A percentile compares a stretch with the other conserved stretches of the same genome.
These are phyloP conservation scores for Lagenaria siceraria DNA, from an alignment of 306 rosid genomes.

Conservation along the genomic window DNA sequence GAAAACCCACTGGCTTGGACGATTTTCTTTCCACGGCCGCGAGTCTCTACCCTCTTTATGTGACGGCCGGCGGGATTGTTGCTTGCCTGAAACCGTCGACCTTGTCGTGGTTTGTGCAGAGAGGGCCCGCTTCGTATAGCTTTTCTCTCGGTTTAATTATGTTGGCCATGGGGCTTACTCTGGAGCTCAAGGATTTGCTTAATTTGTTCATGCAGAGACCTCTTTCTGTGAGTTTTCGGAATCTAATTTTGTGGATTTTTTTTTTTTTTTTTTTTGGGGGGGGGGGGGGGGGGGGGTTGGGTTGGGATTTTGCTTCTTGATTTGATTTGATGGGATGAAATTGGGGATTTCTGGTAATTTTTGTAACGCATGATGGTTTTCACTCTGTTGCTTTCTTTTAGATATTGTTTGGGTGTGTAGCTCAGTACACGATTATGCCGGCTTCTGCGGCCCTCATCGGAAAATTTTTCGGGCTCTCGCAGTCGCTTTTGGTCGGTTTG, in stretches of 20 bases:
- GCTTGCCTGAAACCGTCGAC: conserved; percentile 32
- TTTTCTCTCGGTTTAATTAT: conserved; percentile 29
- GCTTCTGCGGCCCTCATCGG: conserved; percentile 14
- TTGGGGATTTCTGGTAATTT: background rate
- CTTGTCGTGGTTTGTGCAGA: conserved; percentile 28
- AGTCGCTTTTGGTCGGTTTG: conserved; percentile 28
- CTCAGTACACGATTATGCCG: conserved; percentile 36
- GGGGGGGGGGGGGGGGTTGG: too few relatives aligned
- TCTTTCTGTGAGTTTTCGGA: conserved; percentile 17
- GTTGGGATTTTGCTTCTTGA: background rate
- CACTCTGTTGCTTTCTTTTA: conserved; percentile 4
- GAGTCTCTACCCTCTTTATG: conserved; percentile 31
- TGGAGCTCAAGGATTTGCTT: conserved; percentile 24
- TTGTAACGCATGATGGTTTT: background rate
- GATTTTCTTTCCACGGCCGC: conserved; percentile 21
- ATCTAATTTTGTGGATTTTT: background rate
- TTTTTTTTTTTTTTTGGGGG: background rate
- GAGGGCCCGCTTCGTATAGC: conserved; percentile 24
- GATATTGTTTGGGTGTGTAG: conserved; percentile 32
- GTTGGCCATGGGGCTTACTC: conserved; percentile 35
- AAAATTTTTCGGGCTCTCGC: conserved; percentile 22
- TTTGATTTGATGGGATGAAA: background rate
- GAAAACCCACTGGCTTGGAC: conserved; percentile 18
- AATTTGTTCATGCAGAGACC: conserved; percentile 20
- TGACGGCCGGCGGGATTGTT: conserved; percentile 26